Evolutionary conservation across 768 basidiomycete genomes (phyloP), one percentile per base, ranked within the genome.

Genomic region (Coprinopsis cinerea): DNA sequence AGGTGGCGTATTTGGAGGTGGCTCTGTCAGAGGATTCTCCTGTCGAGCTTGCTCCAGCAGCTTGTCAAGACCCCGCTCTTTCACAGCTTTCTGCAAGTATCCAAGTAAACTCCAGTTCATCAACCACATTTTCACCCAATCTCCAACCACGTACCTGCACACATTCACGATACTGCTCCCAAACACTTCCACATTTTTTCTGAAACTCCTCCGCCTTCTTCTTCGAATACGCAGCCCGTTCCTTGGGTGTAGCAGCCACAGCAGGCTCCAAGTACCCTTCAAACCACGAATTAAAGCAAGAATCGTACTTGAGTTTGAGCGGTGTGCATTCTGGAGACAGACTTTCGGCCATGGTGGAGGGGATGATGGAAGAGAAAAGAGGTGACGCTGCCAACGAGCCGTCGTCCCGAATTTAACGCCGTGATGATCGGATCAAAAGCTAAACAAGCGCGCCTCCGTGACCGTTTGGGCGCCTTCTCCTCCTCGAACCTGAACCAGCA

Each of bases 261-360:
- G 81, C 83, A 7, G 92, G 92, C 60, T 92, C 87, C 20, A 97
- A 81, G 64, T 97, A 99, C 10, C 90, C 92, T 65, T 96, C 93
- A 58, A 99, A 93, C 95, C 94, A 97, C 6, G 87, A 81, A 60
- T 96, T 96, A 72, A 98, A 98, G 73, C 94, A 98, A 0, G 88
- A 73, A 66, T 98, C 94, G 63, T 96, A 98, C 48, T 81, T 70
- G 46, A 82, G 81, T 66, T 98, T 97, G 51, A 95, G 75, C 0
- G 88, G 85, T 4, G 94, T 96, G 68, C 95, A 98, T 71, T 83
- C 78, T 7, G 80, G 70, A 1, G 87, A 81, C 20, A 97, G 78
- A 50, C 91, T 93, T 53, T 83, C 75, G 0, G 90, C 83, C 89
- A 92, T 89, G 51, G 53, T 55, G n/a, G n/a, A n/a, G n/a, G n/a